phyloP scores from a whole-genome alignment of 179 eudicot genomes.

The Camellia oleifera region DNA sequence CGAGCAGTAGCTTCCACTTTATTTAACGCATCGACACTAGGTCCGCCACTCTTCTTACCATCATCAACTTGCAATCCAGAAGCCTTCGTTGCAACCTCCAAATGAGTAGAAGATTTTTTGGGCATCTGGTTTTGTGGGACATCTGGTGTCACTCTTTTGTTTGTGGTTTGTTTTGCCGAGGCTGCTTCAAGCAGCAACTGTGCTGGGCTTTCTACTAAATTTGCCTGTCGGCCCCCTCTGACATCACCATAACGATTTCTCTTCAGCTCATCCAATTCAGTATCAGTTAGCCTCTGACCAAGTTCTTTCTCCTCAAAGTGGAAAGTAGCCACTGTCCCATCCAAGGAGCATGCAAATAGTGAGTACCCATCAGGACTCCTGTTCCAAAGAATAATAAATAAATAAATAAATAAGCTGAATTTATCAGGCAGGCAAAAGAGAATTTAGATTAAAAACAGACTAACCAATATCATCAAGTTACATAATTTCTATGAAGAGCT shows the following conservation, averaged over 20 bases:
- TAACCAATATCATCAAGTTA: not conserved
- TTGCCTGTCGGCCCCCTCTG: constrained; percentile 86
- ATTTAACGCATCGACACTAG: constrained; percentile 42
- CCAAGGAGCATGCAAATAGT: constrained; percentile 93
- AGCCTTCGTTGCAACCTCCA: constrained; percentile 35
- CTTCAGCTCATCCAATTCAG: constrained; percentile 77
- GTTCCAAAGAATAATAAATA: constrained; percentile 16
- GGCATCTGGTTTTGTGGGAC: constrained; percentile 36
- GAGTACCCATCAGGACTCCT: constrained; percentile 99
- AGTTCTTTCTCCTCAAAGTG: constrained; percentile 88
- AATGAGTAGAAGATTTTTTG: constrained; percentile 44
- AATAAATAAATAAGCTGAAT: not conserved
- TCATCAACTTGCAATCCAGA: constrained; percentile 46
- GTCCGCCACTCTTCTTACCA: constrained; percentile 55
- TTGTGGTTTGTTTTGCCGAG: constrained; percentile 57
- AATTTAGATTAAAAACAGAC: not conserved
- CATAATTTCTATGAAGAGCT: not conserved
- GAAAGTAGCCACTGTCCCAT: constrained; percentile 89
- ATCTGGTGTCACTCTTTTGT: constrained; percentile 45
- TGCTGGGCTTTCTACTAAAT: constrained; percentile 92
- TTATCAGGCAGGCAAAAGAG: not conserved
- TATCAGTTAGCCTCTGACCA: constrained; percentile 72
- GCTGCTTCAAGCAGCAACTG: constrained; percentile 96
- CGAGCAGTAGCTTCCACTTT: constrained; percentile 48
- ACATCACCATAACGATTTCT: constrained; percentile 94